These are phyloP conservation scores for Trichophyton equinum DNA, from an alignment of 2,329 filamentous ascomycete genomes.

Conservation along the genomic window DNA sequence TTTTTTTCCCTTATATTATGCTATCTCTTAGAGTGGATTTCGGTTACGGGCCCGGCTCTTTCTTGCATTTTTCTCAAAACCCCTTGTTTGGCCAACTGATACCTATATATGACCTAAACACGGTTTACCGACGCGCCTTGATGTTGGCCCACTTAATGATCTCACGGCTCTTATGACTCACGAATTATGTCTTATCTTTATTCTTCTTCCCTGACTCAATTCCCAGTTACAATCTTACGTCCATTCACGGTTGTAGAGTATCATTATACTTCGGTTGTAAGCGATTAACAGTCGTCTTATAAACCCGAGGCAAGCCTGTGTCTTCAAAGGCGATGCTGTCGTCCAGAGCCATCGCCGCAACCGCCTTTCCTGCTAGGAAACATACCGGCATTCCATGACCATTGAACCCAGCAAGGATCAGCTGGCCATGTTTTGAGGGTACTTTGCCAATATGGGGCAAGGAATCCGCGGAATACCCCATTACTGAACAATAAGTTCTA, in stretches of 20 bases:
- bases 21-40: not conserved
- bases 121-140: not conserved
- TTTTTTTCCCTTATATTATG: not conserved
- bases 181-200: not conserved
- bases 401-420: constrained; percentile 49
- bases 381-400: constrained; percentile 56
- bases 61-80: not conserved
- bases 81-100: not conserved
- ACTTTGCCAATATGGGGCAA: constrained; percentile 42
- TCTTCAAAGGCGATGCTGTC: constrained; percentile 17
- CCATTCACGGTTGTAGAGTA: constrained; percentile 9
- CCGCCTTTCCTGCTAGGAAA: constrained; percentile 46
- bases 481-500: constrained; percentile 27
- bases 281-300: constrained; percentile 21
- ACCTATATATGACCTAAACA: not conserved
- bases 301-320: constrained; percentile 23
- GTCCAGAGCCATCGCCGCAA: constrained; percentile 42
- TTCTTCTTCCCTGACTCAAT: not conserved
- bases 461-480: constrained; percentile 40
- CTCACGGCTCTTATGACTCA: not conserved
- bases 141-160: not conserved
- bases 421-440: constrained; percentile 36
- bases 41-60: not conserved
- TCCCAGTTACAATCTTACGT: not conserved
- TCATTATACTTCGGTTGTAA: constrained; percentile 16